Evolutionary conservation across 768 basidiomycete genomes (phyloP), one percentile per base, ranked within the genome.

Genomic region (Pisolithus sp.): DNA sequence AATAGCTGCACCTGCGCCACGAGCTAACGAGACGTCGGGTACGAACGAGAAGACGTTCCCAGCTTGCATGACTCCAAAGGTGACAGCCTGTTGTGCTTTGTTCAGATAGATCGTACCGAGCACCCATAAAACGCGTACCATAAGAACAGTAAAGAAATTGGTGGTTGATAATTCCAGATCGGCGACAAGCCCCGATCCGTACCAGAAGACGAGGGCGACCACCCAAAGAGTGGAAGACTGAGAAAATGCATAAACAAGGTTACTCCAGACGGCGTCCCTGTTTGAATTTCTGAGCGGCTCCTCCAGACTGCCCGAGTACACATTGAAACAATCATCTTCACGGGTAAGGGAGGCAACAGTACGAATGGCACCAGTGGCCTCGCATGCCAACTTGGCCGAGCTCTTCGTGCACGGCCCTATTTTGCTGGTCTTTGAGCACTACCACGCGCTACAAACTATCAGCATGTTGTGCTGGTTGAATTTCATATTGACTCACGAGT

Each of bases 301-400:
- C 48, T 91, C 86, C 48, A 96, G 73, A 59, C 83, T 85, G 50
- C 76, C 48, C 60, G 81, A 82, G 68, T 90, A 91, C 7, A 81
- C 62, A 15, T 72, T 63, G 45, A 77, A 72, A 62, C 89, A 90
- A 55, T 93, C 89, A 34, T 34, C 13, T 34, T 34, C 34, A 13
- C 34, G 34, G 13, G 34, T 34, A 34, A 34, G 74, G 1, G 85
- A 77, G 8, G 93, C 92, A 26, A 97, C 93, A 2, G 94, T 96
- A 34, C 89, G 80, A 59, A 97, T 94, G 9, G 94, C 78, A 9
- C 79, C 86, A 23, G 92, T 90, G 31, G 92, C 91, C 67, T 97
- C 94, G 58, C 92, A 93, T 39, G 93, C 93, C 20, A 93, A 65
- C 53, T 95, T 92, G 5, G 93, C 90, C 24, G 89, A 91, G 4